Base-by-base conservation (phyloP, 2,329 filamentous ascomycete species). In the Penicillium sp. region DNA sequence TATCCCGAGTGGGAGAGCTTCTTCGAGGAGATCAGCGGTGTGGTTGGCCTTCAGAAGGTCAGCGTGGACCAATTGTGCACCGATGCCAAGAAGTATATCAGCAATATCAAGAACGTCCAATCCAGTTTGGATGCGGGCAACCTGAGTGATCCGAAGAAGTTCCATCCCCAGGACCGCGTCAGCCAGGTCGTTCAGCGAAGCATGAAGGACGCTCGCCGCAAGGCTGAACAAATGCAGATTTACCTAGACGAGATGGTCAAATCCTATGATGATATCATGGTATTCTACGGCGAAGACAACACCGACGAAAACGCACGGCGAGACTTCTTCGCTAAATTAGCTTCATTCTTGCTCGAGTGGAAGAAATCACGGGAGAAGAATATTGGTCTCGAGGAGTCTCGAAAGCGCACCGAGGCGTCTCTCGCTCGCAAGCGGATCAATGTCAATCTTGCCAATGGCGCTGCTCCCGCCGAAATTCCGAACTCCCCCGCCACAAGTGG, bases 361-460 rank as follows among this genome's bases (percentile, higher is more conserved):
- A 96, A 93, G 89, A 93, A 89, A 84, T 96, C 92, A 31, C 87
- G 87, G 65, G 91, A 96, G 66, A 98, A 98, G 87, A 99, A 98
- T 77, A 77, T 93, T 21, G 74, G 82, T 29, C 76, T 91, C 59
- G 95, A 99, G 76, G 93, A 96, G 69, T 87, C 84, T 54, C 87
- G 88, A 66, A 90, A 86, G 65, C 88, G 91, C 63, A 96, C 96
- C 73, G 93, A 98, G 76, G 90, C 87, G 37, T 95, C 89, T 44
- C 91, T 98, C 87, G 93, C 93, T 75, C 89, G 93, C 68, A 97
- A 96, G 79, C 79, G 79, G 22, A 71, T 75, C 59, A 78, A 84
- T 62, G 85, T 90, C 62, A 84, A 86, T n/a, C 83, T 88, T 65
- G 79, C 87, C 63, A 89, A 89, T 69, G 78, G 79, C n/a, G 76